These are phyloP conservation scores for Ganoderma boninense DNA, from an alignment of 1,284 basidiomycete species.

Conservation along the genomic window DNA sequence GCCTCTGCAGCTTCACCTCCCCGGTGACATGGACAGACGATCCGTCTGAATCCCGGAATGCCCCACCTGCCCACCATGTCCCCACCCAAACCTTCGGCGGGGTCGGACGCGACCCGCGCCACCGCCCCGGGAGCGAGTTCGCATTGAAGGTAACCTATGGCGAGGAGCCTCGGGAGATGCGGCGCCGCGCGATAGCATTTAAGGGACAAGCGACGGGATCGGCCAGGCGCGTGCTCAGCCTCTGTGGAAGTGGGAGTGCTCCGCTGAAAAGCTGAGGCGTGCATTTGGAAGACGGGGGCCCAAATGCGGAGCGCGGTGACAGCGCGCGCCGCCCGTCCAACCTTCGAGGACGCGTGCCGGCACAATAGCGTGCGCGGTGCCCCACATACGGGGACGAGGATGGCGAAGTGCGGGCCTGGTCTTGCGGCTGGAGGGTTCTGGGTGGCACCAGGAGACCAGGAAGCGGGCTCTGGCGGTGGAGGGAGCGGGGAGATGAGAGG, in stretches of 20 bases:
- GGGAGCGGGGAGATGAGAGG: neutral
- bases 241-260: neutral
- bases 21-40: neutral
- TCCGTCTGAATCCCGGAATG: neutral
- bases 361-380: neutral
- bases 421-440: neutral
- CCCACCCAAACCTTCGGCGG: neutral
- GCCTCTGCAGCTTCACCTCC: neutral
- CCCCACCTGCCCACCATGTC: neutral
- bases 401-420: neutral
- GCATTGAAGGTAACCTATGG: neutral
- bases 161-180: neutral
- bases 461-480: neutral
- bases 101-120: neutral
- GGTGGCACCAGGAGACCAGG: neutral
- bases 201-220: neutral
- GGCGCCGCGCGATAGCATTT: conserved; percentile 1
- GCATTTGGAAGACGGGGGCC: neutral
- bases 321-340: neutral
- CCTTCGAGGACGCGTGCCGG: neutral
- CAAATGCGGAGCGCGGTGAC: neutral
- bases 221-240: neutral
- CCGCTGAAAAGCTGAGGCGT: neutral
- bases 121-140: neutral
- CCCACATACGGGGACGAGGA: neutral